Conservation (phyloP, 1,139 yeast species). For the Protomyces lactucae-debilis region DNA sequence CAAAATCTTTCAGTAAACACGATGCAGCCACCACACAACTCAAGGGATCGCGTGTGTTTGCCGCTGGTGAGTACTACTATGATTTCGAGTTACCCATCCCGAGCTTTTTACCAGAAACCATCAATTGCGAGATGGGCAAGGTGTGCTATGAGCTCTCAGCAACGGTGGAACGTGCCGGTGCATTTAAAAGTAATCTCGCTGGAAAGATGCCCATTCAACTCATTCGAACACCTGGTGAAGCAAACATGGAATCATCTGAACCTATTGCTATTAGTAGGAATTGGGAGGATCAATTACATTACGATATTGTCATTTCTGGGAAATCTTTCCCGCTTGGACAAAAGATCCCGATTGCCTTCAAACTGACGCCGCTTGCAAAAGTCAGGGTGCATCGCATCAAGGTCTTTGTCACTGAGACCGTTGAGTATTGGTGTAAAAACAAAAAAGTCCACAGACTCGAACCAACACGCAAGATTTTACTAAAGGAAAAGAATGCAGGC, state of each 20-base stretch:
- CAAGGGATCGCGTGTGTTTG: slow-evolving; percentile 46
- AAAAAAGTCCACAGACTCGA: slow-evolving; percentile 87
- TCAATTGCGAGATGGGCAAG: slow-evolving; percentile 72
- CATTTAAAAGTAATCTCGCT: slow-evolving; percentile 70
- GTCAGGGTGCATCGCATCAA: slow-evolving; percentile 81
- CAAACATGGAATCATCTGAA: slow-evolving; percentile 79
- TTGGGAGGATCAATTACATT: slow-evolving; percentile 77
- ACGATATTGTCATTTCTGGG: slow-evolving; percentile 83
- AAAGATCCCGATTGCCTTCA: slow-evolving; percentile 74
- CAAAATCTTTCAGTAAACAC: slow-evolving; percentile 29
- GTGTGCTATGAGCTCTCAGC: slow-evolving; percentile 69
- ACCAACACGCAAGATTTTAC: slow-evolving; percentile 72
- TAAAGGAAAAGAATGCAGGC: slow-evolving; percentile 57
- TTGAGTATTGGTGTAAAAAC: slow-evolving; percentile 81
- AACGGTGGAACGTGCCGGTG: slow-evolving; percentile 65
- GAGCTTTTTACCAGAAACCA: slow-evolving; percentile 75
- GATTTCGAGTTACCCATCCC: slow-evolving; percentile 87
- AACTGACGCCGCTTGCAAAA: slow-evolving; percentile 80
- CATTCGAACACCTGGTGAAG: slow-evolving; percentile 71
- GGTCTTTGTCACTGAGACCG: slow-evolving; percentile 76
- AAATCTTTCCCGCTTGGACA: slow-evolving; percentile 82
- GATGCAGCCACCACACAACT: slow-evolving; percentile 28
- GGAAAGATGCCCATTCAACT: slow-evolving; percentile 63
- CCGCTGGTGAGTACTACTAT: slow-evolving; percentile 85
- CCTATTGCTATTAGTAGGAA: slow-evolving; percentile 85